Evolutionary conservation across 2,329 filamentous ascomycete genomes (phyloP).

Genomic region (Lizonia empirigonia): DNA sequence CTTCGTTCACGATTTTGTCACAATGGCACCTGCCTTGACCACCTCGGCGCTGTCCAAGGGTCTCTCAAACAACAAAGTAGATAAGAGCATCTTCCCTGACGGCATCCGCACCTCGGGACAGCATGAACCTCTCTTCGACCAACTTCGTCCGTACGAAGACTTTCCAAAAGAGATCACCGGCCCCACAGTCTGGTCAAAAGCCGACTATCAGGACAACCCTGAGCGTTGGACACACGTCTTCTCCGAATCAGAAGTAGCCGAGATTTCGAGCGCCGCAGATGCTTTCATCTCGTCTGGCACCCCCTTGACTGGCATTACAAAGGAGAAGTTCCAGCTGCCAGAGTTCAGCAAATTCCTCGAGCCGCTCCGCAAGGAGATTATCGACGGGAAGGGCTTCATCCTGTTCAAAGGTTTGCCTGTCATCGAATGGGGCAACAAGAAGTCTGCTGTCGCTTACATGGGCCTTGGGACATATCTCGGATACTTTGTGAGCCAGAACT

Average conservation of each 20-base stretch:
- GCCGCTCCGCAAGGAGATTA: slow-evolving; percentile 66
- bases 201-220: slow-evolving; percentile 66
- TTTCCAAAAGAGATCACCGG: slow-evolving; percentile 76
- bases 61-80: slow-evolving; percentile 41
- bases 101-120: slow-evolving; percentile 74
- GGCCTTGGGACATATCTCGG: slow-evolving; percentile 82
- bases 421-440: slow-evolving; percentile 73
- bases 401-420: slow-evolving; percentile 87
- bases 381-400: slow-evolving; percentile 88
- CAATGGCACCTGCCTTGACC: slow-evolving; percentile 51
- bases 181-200: slow-evolving; percentile 72
- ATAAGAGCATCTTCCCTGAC: slow-evolving; percentile 63
- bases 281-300: slow-evolving; percentile 68
- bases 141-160: slow-evolving; percentile 68
- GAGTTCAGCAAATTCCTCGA: slow-evolving; percentile 60
- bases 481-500: slow-evolving; percentile 88
- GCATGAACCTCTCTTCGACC: slow-evolving; percentile 69
- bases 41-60: slow-evolving; percentile 39
- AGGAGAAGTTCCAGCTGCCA: slow-evolving; percentile 68
- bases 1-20: not conserved
- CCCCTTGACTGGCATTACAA: slow-evolving; percentile 73
- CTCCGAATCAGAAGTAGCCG: slow-evolving; percentile 67
- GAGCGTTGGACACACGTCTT: slow-evolving; percentile 77
- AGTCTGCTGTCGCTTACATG: slow-evolving; percentile 77
- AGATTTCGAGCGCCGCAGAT: slow-evolving; percentile 71